Evolutionary conservation across 2,329 filamentous ascomycete species (phyloP), one percentile per base, ranked within the genome.

Genomic region (Dothideomycetes sp.): DNA sequence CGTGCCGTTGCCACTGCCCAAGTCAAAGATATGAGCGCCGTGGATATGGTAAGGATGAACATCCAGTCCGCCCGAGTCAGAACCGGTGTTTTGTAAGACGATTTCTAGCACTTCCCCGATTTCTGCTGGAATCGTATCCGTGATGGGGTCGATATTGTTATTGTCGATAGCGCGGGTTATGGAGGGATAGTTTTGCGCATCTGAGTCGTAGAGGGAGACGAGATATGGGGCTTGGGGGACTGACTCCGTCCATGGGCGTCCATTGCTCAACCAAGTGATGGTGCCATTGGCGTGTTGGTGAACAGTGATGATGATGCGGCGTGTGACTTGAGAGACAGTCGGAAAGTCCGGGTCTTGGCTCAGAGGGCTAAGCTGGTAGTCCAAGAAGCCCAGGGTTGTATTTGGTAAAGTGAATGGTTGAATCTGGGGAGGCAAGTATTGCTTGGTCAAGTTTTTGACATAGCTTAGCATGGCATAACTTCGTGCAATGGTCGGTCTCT

Each of bases 81-180:
- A 44, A 42, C 44, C 49, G 37, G 52, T 45, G 35, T 52, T 69
- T 32, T 64, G 56, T 47, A 68, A 60, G 4, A 77, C 65, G 15
- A 73, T 69, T 40, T 74, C 70, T 3, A 75, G 53, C 1, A 75
- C 68, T 49, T 79, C 75, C 18, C 73, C 74, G 2, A 75, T 50
- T 32, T 63, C 60, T 1, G 69, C 73, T 0, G 75, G 70, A 50
- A 68, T 79, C 0, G 68, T 63, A 9, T 59, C 55, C 0, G 63
- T 69, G 0, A 43, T 48, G 0, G 72, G 72, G 44, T 79, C 75
- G 60, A 69, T 75, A 12, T 72, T 73, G 12, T 58, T 45, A 47
- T 75, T 70, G 10, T 52, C 51, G 0, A 73, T 16, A 0, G 74
- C 73, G 0, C 59, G 62, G 0, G 64, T 58, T 49, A 73, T 75